phyloP scores from a whole-genome alignment of 768 basidiomycete species.

The Mrakia frigida region DNA sequence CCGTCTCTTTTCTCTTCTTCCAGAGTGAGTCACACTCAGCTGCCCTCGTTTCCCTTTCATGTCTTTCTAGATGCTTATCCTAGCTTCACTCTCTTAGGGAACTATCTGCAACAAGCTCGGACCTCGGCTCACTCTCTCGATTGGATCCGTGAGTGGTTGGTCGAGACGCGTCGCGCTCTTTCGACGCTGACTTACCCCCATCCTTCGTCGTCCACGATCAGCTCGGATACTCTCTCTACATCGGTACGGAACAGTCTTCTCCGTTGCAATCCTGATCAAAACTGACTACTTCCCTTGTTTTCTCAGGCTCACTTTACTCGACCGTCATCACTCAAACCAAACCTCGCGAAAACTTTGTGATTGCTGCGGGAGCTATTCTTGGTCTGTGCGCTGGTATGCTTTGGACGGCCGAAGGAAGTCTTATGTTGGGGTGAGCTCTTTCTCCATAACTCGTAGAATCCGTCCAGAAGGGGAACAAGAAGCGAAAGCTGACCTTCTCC shows the following conservation, averaged over 20 bases:
- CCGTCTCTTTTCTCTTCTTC: background rate
- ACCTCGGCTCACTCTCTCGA: constrained; percentile 24
- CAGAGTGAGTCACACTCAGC: too few species aligned
- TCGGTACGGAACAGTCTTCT: too few species aligned
- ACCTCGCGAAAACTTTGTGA: constrained; percentile 31
- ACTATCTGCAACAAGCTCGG: constrained; percentile 34
- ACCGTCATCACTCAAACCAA: constrained; percentile 29
- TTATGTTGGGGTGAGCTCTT: constrained; percentile 26
- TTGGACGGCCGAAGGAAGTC: constrained; percentile 32
- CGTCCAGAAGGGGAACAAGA: too few species aligned
- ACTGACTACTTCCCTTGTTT: too few species aligned
- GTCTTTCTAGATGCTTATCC: too few species aligned
- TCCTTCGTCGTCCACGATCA: background rate
- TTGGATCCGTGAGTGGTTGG: constrained; percentile 17
- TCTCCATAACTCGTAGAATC: too few species aligned
- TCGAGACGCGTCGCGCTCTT: background rate
- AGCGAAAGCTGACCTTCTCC: too few species aligned
- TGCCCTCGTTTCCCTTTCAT: too few species aligned
- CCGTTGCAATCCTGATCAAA: too few species aligned
- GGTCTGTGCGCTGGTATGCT: constrained; percentile 32
- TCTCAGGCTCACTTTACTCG: constrained; percentile 32
- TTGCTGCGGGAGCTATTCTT: constrained; percentile 33
- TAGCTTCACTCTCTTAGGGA: constrained; percentile 9
- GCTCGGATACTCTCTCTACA: constrained; percentile 33
- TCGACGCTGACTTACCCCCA: background rate